A percentile compares a stretch with the other conserved stretches of the same genome.
Conservation (phyloP, 2,329 filamentous ascomycete species). For the Camillea tinctor region DNA sequence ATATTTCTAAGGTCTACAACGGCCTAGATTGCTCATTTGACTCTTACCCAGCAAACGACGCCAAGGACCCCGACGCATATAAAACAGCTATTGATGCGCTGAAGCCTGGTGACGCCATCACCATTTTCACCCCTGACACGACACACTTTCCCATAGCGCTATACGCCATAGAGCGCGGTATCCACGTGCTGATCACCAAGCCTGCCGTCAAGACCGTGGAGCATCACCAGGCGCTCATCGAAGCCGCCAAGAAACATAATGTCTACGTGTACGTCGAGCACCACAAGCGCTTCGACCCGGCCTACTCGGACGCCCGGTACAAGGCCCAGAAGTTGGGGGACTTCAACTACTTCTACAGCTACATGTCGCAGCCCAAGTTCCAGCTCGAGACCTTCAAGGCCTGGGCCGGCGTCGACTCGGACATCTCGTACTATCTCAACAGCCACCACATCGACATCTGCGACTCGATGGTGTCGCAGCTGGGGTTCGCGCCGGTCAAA, state of each 20-base stretch:
- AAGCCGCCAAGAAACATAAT: conserved; percentile 67
- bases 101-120: conserved; percentile 80
- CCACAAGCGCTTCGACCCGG: conserved; percentile 94
- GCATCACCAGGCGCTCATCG: conserved; percentile 75
- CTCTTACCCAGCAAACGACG: conserved; percentile 75
- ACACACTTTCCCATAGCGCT: conserved; percentile 91
- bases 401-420: conserved; percentile 87
- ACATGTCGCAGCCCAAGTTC: conserved; percentile 91
- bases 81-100: conserved; percentile 85
- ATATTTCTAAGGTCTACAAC: conserved; percentile 88
- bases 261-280: conserved; percentile 95
- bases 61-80: conserved; percentile 76
- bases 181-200: conserved; percentile 93
- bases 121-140: conserved; percentile 92
- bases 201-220: conserved; percentile 82
- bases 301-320: conserved; percentile 83
- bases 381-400: conserved; percentile 94
- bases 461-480: conserved; percentile 80
- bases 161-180: conserved; percentile 83
- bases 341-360: conserved; percentile 98
- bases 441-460: conserved; percentile 91
- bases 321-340: conserved; percentile 76
- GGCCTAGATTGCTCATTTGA: conserved; percentile 81
- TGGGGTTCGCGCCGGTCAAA: conserved; percentile 71
- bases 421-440: conserved; percentile 96